A percentile compares a stretch with the other conserved stretches of the same genome.
phyloP scores from a whole-genome alignment of 495 filamentous ascomycete genomes.

The Apodospora peruviana region DNA sequence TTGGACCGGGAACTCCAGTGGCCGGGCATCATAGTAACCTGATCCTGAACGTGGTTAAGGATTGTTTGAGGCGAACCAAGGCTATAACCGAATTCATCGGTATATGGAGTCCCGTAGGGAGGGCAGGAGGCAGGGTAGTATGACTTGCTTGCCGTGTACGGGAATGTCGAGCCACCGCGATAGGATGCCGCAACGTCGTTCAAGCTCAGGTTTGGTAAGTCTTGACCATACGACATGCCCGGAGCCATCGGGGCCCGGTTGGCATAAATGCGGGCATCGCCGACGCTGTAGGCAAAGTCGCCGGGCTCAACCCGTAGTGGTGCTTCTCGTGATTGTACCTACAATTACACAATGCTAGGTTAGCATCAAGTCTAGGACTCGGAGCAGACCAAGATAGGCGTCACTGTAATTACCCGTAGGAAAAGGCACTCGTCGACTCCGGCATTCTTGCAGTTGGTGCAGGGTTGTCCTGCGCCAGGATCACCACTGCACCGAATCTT shows the following conservation, averaged over 20 bases:
- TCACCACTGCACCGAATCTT: constrained; percentile 98
- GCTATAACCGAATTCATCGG: constrained; percentile 37
- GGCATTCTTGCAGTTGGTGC: constrained; percentile 74
- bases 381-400: too few species aligned
- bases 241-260: constrained; percentile 24
- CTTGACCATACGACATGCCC: constrained; percentile 21
- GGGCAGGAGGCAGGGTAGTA: constrained; percentile 32
- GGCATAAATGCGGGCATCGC: constrained; percentile 33
- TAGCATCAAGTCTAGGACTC: too few species aligned
- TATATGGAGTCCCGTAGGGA: too few species aligned
- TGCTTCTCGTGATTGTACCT: constrained; percentile 46
- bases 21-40: constrained; percentile 27
- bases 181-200: constrained; percentile 26
- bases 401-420: constrained; percentile 59
- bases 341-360: constrained; percentile 13
- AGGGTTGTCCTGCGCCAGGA: constrained; percentile 65
- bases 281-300: constrained; percentile 38
- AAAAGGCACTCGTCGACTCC: constrained; percentile 72
- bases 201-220: constrained; percentile 16
- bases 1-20: too few species aligned
- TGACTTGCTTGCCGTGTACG: constrained; percentile 23
- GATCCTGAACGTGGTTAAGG: too few species aligned
- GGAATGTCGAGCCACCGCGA: constrained; percentile 13
- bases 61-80: too few species aligned
- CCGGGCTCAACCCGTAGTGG: constrained; percentile 30